Base-by-base conservation (phyloP, 306 rosid genomes). In the Urtica urens region DNA sequence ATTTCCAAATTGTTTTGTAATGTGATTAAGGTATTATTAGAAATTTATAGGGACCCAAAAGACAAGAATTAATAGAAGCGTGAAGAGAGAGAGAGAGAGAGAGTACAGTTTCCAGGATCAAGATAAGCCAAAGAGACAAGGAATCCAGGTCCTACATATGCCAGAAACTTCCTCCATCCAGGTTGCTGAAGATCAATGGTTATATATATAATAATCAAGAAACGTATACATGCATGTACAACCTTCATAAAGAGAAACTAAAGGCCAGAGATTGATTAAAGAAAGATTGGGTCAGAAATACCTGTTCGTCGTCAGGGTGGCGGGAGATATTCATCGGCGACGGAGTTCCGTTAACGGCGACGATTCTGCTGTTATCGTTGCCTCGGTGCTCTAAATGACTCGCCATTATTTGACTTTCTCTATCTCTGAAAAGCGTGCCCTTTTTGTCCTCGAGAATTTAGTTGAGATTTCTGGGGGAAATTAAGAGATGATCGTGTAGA, bases 121-220 rank as follows among this genome's bases (percentile, higher is more conserved):
- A 88, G 80, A 65, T 88, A 88, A 51, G 96, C 96, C 69, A 88
- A 42, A 26, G 94, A 83, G 60, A 87, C 93, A 2, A 87, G 83
- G 53, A 83, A 87, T 13, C 96, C 88, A 34, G 93, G 96, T 24
- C 96, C 96, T 0, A 83, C 78, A 51, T 62, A 38, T 9, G 74
- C 21, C 27, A 83, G 52, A 35, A 83, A 80, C 59, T 76, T 83
- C 48, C 57, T 80, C 94, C 96, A 80, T 40, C 82, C 75, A 28
- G 76, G 68, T 42, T 67, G 78, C 82, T 82, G 43, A 53, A 46
- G 48, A 49, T 40, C 20, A 14, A 22, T 18, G 17, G 44, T 0
- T 13, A 40, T 15, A 10, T n/a, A n/a, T n/a, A 24, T 28, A 19
- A 45, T 11, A 9, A 23, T 11, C 29, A 23, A 6, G 17, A 45